phyloP scores from a whole-genome alignment of 2,329 filamentous ascomycete genomes.

The Rutstroemia sp. region DNA sequence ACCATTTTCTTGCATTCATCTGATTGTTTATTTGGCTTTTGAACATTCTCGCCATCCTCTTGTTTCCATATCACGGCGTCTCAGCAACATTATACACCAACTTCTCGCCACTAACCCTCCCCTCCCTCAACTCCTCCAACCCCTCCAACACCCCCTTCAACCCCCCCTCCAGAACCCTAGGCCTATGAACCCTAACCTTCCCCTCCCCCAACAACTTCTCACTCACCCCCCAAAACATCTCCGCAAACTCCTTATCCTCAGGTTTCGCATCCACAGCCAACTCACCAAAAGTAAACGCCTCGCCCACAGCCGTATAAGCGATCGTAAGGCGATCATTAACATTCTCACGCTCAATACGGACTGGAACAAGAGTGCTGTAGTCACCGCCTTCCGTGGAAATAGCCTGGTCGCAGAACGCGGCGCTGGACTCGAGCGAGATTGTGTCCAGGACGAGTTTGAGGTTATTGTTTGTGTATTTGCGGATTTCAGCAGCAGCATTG shows the following conservation, averaged over 20 bases:
- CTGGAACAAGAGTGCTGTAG: no score
- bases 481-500: constrained; percentile 36
- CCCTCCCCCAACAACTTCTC: background rate
- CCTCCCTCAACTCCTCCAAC: background rate
- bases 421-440: constrained; percentile 25
- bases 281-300: background rate
- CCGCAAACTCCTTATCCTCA: background rate
- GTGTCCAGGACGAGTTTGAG: constrained; percentile 41
- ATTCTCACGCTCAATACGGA: no score
- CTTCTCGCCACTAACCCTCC: background rate
- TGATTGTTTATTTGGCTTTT: no score
- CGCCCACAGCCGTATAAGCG: no score
- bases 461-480: constrained; percentile 34
- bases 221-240: background rate
- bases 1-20: no score
- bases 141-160: background rate
- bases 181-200: background rate
- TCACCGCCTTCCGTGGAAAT: background rate
- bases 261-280: background rate
- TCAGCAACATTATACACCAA: background rate
- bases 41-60: no score
- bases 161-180: background rate
- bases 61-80: no score
- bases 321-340: no score
- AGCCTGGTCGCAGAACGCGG: constrained; percentile 8